Evolutionary conservation across 2,329 filamentous ascomycete genomes (phyloP).

Genomic region (Cladosporium oxysporum): DNA sequence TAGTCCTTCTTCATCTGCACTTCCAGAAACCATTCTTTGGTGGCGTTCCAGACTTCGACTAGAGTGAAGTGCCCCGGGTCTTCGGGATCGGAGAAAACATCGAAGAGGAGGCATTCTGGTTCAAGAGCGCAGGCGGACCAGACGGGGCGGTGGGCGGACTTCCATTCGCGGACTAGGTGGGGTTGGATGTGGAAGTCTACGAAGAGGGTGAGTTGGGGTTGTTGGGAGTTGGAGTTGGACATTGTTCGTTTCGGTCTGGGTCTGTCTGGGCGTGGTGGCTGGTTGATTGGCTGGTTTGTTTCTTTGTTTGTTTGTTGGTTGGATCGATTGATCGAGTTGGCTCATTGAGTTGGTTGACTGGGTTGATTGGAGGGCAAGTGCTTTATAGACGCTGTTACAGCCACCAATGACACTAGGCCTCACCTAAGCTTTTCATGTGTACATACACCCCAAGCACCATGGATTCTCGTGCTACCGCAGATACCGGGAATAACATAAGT

Average conservation of each 20-base stretch:
- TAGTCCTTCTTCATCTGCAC: slow-evolving; percentile 29
- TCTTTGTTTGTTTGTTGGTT: background rate
- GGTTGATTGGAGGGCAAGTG: background rate
- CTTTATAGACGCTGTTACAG: background rate
- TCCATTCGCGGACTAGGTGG: slow-evolving; percentile 25
- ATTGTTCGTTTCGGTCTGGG: background rate
- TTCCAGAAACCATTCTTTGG: slow-evolving; percentile 26
- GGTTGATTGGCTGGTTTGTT: background rate
- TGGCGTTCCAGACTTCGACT: slow-evolving; percentile 27
- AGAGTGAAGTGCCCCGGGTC: slow-evolving; percentile 24
- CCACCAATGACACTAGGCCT: background rate
- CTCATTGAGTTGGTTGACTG: background rate
- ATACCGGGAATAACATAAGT: background rate
- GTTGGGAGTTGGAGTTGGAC: background rate
- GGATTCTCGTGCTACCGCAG: background rate
- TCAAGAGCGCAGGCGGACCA: slow-evolving; percentile 26
- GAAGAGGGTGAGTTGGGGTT: slow-evolving; percentile 26
- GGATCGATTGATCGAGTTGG: background rate
- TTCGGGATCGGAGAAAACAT: slow-evolving; percentile 26
- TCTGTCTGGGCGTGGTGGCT: no score
- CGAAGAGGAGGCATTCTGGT: slow-evolving; percentile 27
- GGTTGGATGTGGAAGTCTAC: slow-evolving; percentile 29
- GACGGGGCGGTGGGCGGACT: slow-evolving; percentile 29
- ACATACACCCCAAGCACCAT: background rate
- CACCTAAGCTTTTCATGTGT: background rate